phyloP scores from a whole-genome alignment of 2,329 filamentous ascomycete genomes.

The Hypoxylon sp. region DNA sequence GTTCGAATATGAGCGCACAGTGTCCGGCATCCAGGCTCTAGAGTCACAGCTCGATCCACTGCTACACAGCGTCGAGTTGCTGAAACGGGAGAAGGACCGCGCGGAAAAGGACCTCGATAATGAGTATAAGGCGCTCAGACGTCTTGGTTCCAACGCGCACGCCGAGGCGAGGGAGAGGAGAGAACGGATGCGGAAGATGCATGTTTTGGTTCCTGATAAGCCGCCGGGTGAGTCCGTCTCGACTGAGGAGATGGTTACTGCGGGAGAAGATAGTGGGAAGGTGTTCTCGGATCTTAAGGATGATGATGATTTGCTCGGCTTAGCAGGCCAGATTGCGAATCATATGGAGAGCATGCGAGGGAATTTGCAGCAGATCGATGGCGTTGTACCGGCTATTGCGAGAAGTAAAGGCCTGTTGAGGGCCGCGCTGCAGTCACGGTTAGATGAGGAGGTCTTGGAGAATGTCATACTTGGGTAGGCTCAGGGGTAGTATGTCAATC shows the following conservation, averaged over 20 bases:
- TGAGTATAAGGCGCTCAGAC: conserved; percentile 61
- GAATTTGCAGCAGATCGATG: conserved; percentile 64
- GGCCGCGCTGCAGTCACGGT: conserved; percentile 56
- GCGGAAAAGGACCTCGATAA: conserved; percentile 64
- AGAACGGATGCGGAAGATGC: conserved; percentile 58
- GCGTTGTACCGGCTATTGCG: conserved; percentile 58
- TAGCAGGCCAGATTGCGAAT: conserved; percentile 59
- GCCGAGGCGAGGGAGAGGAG: conserved; percentile 62
- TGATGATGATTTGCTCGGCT: conserved; percentile 54
- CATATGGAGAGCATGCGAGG: conserved; percentile 65
- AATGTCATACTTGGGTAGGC: conserved; percentile 58
- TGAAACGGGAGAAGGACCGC: conserved; percentile 65
- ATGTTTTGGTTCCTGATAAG: conserved; percentile 58
- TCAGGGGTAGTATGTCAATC: too few species aligned
- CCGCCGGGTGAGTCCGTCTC: conserved; percentile 13
- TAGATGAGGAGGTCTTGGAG: conserved; percentile 58
- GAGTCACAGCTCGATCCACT: conserved; percentile 69
- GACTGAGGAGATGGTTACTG: conserved; percentile 31
- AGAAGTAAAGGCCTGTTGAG: conserved; percentile 60
- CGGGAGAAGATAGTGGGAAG: conserved; percentile 34
- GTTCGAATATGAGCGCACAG: conserved; percentile 71
- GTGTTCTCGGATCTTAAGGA: conserved; percentile 48
- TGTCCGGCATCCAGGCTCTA: conserved; percentile 65
- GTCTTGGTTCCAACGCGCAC: conserved; percentile 64
- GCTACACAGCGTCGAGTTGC: conserved; percentile 68